These are phyloP conservation scores for Lippia alba DNA, from an alignment of 305 asterid species.

Conservation along the genomic window DNA sequence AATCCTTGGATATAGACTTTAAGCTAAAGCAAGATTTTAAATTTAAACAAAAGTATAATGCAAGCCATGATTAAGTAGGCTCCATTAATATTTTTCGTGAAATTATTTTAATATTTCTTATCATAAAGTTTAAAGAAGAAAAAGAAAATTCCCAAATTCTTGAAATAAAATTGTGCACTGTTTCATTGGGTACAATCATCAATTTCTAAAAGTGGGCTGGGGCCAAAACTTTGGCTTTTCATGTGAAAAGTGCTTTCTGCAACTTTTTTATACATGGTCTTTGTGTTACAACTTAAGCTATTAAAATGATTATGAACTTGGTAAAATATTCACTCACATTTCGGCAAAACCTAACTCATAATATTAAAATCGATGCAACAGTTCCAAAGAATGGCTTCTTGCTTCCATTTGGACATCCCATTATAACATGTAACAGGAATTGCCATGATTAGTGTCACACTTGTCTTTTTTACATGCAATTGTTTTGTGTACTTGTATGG, in stretches of 20 bases:
- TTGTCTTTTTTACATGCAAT: constrained; percentile 3
- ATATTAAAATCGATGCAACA: background rate
- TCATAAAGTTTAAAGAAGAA: background rate
- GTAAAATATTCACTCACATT: background rate
- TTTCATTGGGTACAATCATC: constrained; percentile 2
- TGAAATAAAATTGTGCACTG: background rate
- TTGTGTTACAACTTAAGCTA: background rate
- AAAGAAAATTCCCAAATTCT: background rate
- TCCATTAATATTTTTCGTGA: background rate
- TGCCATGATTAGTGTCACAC: background rate
- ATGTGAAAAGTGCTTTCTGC: background rate
- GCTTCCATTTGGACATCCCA: constrained; percentile 24
- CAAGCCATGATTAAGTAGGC: constrained; percentile 37
- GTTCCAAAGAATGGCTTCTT: background rate
- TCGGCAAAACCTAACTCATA: background rate
- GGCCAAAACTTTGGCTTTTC: constrained; percentile 10
- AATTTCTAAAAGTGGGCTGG: background rate
- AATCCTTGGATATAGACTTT: constrained; percentile 34
- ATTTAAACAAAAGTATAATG: constrained; percentile 27
- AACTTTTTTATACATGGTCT: background rate
- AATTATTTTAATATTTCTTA: background rate
- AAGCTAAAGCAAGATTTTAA: constrained; percentile 40
- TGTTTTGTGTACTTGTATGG: background rate
- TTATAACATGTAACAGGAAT: background rate
- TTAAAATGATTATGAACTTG: too few species aligned